A percentile compares a stretch with the other conserved stretches of the same genome.
These are phyloP conservation scores for Psilocybe azurescens DNA, from an alignment of 768 basidiomycete species.

Conservation along the genomic window DNA sequence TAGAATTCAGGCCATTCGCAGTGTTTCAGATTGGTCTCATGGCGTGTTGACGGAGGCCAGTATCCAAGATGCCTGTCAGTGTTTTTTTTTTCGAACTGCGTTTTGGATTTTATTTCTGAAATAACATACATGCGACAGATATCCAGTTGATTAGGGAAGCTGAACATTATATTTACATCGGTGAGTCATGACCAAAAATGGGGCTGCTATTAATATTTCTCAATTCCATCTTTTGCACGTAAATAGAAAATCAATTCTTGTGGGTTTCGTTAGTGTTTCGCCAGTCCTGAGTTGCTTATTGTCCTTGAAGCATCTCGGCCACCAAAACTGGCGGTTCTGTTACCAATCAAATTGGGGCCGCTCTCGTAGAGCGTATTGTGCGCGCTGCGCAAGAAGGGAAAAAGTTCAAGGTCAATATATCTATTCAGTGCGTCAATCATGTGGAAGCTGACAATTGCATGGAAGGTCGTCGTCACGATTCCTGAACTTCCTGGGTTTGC, in stretches of 20 bases:
- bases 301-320: conserved; percentile 69
- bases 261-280: conserved; percentile 38
- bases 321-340: conserved; percentile 70
- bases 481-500: conserved; percentile 94
- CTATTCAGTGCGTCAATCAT: background rate
- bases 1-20: conserved; percentile 82
- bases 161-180: conserved; percentile 92
- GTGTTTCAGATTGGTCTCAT: conserved; percentile 93
- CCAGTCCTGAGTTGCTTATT: background rate
- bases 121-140: conserved; percentile 39
- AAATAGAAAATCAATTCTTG: conserved; percentile 86
- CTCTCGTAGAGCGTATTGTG: conserved; percentile 85
- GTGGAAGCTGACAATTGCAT: background rate
- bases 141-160: conserved; percentile 82
- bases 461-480: conserved; percentile 82
- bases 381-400: conserved; percentile 69
- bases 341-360: conserved; percentile 82
- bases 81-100: background rate
- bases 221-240: background rate
- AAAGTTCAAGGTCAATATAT: conserved; percentile 72
- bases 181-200: conserved; percentile 43
- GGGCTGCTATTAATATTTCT: conserved; percentile 15
- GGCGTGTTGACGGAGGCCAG: conserved; percentile 89
- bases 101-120: background rate
- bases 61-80: conserved; percentile 92